Conservation (phyloP, 441 rosid species). For the Populus hybrid region DNA sequence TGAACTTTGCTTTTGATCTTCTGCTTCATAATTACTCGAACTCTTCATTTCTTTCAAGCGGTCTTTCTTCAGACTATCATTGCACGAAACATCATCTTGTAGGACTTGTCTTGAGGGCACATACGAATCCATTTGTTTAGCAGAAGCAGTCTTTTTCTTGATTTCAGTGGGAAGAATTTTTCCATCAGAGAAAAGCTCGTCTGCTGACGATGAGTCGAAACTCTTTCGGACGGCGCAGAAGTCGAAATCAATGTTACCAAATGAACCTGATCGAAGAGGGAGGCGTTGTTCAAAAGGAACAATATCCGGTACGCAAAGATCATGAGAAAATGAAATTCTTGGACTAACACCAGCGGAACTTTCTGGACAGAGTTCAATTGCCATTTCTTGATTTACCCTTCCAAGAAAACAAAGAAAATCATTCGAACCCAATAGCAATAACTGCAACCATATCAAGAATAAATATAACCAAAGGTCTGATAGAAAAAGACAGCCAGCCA, state of each 20-base stretch:
- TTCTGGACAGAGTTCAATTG: conserved; percentile 59
- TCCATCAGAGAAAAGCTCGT: conserved; percentile 81
- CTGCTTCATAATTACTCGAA: conserved; percentile 8
- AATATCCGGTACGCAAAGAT: conserved; percentile 50
- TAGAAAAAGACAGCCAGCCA: neutral
- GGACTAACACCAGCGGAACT: conserved; percentile 53
- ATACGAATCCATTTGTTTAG: conserved; percentile 8
- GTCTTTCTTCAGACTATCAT: conserved; percentile 10
- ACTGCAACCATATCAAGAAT: neutral
- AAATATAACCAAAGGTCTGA: neutral
- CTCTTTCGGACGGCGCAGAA: conserved; percentile 53
- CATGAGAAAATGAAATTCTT: conserved; percentile 85
- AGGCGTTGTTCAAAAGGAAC: conserved; percentile 50
- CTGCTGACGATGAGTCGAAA: conserved; percentile 72
- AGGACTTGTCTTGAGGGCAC: conserved; percentile 3
- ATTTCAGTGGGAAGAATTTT: conserved; percentile 70
- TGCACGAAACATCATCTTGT: neutral
- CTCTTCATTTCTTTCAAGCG: conserved; percentile 26
- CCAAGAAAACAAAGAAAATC: neutral
- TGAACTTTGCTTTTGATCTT: conserved; percentile 42
- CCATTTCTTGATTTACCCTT: conserved; percentile 39
- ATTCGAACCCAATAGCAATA: neutral
- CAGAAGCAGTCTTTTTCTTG: conserved; percentile 46
- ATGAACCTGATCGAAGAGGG: conserved; percentile 41
- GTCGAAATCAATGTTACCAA: conserved; percentile 66